Evolutionary conservation across 2,329 filamentous ascomycete genomes (phyloP), one percentile per base, ranked within the genome.

Genomic region (Monilinia vaccinii-corymbosi): DNA sequence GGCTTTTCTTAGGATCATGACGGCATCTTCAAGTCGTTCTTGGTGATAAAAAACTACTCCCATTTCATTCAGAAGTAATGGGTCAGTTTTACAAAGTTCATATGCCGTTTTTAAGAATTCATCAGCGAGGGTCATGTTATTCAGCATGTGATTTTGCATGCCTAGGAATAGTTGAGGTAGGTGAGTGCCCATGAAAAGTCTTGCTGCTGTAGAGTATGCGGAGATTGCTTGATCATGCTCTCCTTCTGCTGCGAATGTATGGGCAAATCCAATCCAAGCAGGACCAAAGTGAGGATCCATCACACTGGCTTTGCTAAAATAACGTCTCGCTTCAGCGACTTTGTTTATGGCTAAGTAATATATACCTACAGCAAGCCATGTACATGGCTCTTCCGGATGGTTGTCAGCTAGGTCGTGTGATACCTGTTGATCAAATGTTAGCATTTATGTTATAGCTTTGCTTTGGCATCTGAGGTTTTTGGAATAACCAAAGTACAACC

Each of bases 161-260:
- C 95, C 94, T 31, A 99, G 77, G 72, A 97, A 99, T 3, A 99
- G 83, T 70, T 96, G 93, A 0, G 94, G 94, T 1, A 99, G 80
- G 72, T 99, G 95, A 0, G 93, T 97, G 44, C 94, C 94, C 78
- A 97, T 96, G 74, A 99, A 99, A 0, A 99, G 77, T 44, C 94
- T 83, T 2, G 93, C 93, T 0, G 94, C 94, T 0, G 94, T 99
- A 34, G 90, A 96, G 75, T 99, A 99, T 0, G 95, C 94, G 10
- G 92, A 95, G 64, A 99, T 97, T 51, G 94, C 94, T 75, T 99
- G 94, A 72, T 99, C 94, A 73, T 97, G 92, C 74, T 99, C 94
- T 56, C 94, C 94, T 73, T 99, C 94, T 13, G 91, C 92, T 1
- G 94, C 94, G 72, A 99, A 99, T 0, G 94, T 99, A 73, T 99